Percentiles rank a stretch among this genome's conserved stretches.
Conservation (phyloP, 139 green algal genomes). For the Zygnema cylindricum region DNA sequence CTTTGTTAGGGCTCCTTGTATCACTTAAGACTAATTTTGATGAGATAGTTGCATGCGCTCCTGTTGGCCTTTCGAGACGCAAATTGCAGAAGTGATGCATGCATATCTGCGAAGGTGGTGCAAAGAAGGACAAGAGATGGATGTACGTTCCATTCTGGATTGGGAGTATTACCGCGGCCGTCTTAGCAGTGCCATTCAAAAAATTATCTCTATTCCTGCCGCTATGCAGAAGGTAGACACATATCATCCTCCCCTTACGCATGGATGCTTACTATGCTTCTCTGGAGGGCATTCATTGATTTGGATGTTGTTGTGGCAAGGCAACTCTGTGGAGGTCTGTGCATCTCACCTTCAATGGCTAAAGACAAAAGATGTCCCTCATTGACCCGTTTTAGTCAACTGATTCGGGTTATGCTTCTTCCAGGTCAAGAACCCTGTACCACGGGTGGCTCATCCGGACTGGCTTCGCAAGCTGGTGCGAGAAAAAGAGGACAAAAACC, state of each 20-base stretch:
- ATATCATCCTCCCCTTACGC: too few species aligned
- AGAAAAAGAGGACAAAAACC: slow-evolving; percentile 78
- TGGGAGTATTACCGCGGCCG: slow-evolving; percentile 97
- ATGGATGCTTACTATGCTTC: too few species aligned
- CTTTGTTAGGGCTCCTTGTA: slow-evolving; percentile 2
- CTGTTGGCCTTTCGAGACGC: not conserved
- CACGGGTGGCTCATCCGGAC: slow-evolving; percentile 88
- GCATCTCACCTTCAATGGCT: not conserved
- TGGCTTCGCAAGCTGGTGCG: slow-evolving; percentile 89
- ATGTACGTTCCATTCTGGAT: slow-evolving; percentile 86
- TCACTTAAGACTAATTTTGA: slow-evolving; percentile 1
- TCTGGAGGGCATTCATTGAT: too few species aligned
- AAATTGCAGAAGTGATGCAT: slow-evolving; percentile 73
- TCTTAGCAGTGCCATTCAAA: slow-evolving; percentile 90
- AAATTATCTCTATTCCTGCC: slow-evolving; percentile 99
- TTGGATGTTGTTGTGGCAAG: not conserved
- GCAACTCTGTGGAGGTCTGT: not conserved
- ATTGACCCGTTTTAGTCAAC: not conserved
- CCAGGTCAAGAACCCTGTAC: slow-evolving; percentile 79
- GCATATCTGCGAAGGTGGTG: slow-evolving; percentile 89
- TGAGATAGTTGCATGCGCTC: not conserved
- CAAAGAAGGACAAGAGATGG: slow-evolving; percentile 61
- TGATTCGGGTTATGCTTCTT: not conserved
- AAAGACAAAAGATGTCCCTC: too few species aligned
- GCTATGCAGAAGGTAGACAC: slow-evolving; percentile 89